Conservation (phyloP, 2,329 filamentous ascomycete species). For the Xylaria sp. region DNA sequence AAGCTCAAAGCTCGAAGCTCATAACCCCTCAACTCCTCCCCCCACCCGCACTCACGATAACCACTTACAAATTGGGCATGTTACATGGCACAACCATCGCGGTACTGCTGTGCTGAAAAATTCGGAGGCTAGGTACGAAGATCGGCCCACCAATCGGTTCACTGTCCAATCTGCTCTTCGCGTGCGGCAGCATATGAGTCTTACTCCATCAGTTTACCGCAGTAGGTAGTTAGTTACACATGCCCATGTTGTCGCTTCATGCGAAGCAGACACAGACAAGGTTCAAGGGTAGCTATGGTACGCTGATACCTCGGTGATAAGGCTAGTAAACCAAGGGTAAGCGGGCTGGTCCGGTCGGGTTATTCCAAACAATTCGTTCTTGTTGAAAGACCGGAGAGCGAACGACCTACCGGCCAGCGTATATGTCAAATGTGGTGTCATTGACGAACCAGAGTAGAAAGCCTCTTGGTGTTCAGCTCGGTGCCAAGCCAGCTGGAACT, state of each 20-base stretch:
- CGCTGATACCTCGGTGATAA: slow-evolving; percentile 5
- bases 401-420: neutral
- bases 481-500: neutral
- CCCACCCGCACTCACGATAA: neutral
- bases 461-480: neutral
- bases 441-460: too few species aligned
- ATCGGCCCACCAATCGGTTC: neutral
- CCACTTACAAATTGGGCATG: slow-evolving; percentile 11
- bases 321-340: slow-evolving; percentile 1
- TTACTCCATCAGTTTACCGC: neutral
- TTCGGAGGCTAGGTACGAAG: neutral
- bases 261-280: neutral
- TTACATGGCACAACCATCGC: neutral
- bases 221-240: neutral
- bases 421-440: neutral
- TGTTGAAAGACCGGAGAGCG: slow-evolving; percentile 8
- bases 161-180: neutral
- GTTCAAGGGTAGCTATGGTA: slow-evolving; percentile 2
- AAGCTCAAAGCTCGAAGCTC: neutral
- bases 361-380: neutral
- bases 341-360: neutral
- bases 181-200: neutral
- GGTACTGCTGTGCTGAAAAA: neutral
- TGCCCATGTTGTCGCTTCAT: neutral
- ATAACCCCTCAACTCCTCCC: slow-evolving; percentile 15